These are phyloP conservation scores for Puccinia polysora DNA, from an alignment of 1,284 basidiomycete species.

Conservation along the genomic window DNA sequence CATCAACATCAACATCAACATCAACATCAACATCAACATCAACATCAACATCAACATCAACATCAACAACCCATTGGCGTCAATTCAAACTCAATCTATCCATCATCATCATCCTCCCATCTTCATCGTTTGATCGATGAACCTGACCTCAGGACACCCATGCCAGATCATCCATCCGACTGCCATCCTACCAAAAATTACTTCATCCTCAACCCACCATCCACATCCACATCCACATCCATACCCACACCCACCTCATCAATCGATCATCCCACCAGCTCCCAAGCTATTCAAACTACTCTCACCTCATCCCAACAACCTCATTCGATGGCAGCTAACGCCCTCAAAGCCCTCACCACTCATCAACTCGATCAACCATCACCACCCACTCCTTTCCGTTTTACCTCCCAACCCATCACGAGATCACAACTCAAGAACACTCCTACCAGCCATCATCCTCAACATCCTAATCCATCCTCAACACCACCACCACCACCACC, in stretches of 20 bases:
- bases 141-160: not conserved
- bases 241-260: not conserved
- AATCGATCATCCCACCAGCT: not conserved
- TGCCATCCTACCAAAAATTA: not conserved
- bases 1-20: too few relatives aligned
- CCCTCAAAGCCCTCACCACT: slow-evolving; percentile 27
- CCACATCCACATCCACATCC: not conserved
- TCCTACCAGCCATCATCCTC: not conserved
- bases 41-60: too few relatives aligned
- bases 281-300: not conserved
- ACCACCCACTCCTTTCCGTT: not conserved
- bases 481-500: not conserved
- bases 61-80: too few relatives aligned
- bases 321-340: slow-evolving; percentile 23
- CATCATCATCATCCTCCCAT: too few relatives aligned
- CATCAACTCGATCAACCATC: not conserved
- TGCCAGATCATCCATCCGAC: not conserved
- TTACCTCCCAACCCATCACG: slow-evolving; percentile 8
- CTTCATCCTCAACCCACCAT: not conserved
- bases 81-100: not conserved
- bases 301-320: not conserved
- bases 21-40: too few relatives aligned
- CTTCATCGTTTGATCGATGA: not conserved
- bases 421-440: not conserved
- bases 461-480: not conserved